Conservation (phyloP, 2,329 filamentous ascomycete genomes). For the Bipolaris victoriae region DNA sequence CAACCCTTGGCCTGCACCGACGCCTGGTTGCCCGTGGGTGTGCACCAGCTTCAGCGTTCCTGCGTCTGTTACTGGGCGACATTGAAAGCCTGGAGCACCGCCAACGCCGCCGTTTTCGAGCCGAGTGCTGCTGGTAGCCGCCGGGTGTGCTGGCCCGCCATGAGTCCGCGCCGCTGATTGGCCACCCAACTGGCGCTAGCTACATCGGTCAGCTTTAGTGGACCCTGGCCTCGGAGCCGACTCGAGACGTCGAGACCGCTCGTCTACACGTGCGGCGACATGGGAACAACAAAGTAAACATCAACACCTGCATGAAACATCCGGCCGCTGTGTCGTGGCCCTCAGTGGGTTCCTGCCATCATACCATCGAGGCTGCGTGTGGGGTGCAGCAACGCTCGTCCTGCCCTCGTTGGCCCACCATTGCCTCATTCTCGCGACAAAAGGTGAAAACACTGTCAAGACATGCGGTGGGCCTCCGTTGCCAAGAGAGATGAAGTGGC, state of each 20-base stretch:
- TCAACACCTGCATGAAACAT: slow-evolving; percentile 13
- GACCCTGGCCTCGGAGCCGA: slow-evolving; percentile 21
- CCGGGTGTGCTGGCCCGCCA: slow-evolving; percentile 35
- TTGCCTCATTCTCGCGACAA: slow-evolving; percentile 6
- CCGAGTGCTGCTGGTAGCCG: slow-evolving; percentile 39
- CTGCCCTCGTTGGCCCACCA: slow-evolving; percentile 18
- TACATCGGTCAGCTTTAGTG: slow-evolving; percentile 28
- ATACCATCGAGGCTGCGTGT: slow-evolving; percentile 3
- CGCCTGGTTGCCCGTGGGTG: slow-evolving; percentile 4
- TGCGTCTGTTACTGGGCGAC: slow-evolving; percentile 44
- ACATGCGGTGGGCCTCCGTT: slow-evolving; percentile 14
- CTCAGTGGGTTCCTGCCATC: slow-evolving; percentile 12
- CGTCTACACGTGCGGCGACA: slow-evolving; percentile 22
- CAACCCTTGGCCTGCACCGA: slow-evolving; percentile 15
- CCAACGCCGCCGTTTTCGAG: slow-evolving; percentile 28
- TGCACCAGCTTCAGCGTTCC: slow-evolving; percentile 30
- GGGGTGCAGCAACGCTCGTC: slow-evolving; percentile 6
- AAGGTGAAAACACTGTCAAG: slow-evolving; percentile 3
- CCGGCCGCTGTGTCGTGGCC: slow-evolving; percentile 19
- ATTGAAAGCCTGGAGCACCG: slow-evolving; percentile 26
- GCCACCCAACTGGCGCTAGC: slow-evolving; percentile 18
- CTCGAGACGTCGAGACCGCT: slow-evolving; percentile 9
- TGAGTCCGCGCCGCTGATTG: slow-evolving; percentile 28
- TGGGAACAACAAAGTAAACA: slow-evolving; percentile 10
- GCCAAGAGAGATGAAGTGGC: slow-evolving; percentile 16